Evolutionary conservation across 768 basidiomycete species (phyloP).

Genomic region (Solioccasus polychromus): DNA sequence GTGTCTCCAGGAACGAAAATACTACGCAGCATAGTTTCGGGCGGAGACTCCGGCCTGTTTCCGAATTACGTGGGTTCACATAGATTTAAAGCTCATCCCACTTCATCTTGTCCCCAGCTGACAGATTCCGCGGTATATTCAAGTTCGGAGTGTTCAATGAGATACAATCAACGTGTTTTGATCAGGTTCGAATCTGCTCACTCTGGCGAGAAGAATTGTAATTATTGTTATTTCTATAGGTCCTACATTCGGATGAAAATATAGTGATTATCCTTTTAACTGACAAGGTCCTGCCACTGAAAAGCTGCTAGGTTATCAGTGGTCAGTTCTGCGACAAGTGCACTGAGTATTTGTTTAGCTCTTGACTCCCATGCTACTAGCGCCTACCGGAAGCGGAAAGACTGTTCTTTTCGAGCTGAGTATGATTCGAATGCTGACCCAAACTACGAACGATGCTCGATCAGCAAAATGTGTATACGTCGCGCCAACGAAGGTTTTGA

Average conservation of each 20-base stretch:
- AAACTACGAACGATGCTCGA: constrained; percentile 33
- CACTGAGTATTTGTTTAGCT: background rate
- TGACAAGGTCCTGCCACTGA: constrained; percentile 8
- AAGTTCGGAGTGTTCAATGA: constrained; percentile 91
- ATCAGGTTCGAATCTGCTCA: constrained; percentile 45
- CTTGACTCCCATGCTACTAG: constrained; percentile 41
- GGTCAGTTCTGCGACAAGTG: constrained; percentile 38
- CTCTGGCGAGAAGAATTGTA: background rate
- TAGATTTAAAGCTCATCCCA: background rate
- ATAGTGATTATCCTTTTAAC: constrained; percentile 41
- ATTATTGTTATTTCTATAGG: constrained; percentile 39
- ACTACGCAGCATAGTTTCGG: constrained; percentile 41
- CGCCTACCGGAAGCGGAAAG: constrained; percentile 96
- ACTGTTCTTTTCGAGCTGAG: constrained; percentile 93
- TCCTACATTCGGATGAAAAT: constrained; percentile 59
- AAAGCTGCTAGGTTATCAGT: constrained; percentile 58
- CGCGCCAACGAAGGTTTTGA: constrained; percentile 80
- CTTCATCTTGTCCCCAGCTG: constrained; percentile 49
- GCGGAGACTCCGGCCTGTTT: constrained; percentile 63
- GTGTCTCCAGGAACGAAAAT: background rate
- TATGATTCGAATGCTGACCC: constrained; percentile 69
- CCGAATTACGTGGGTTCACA: constrained; percentile 58
- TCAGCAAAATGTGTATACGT: constrained; percentile 82
- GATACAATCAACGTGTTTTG: constrained; percentile 82
- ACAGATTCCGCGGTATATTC: constrained; percentile 77